Conservation (phyloP, 2,329 filamentous ascomycete species). For the Microdochium nivale region DNA sequence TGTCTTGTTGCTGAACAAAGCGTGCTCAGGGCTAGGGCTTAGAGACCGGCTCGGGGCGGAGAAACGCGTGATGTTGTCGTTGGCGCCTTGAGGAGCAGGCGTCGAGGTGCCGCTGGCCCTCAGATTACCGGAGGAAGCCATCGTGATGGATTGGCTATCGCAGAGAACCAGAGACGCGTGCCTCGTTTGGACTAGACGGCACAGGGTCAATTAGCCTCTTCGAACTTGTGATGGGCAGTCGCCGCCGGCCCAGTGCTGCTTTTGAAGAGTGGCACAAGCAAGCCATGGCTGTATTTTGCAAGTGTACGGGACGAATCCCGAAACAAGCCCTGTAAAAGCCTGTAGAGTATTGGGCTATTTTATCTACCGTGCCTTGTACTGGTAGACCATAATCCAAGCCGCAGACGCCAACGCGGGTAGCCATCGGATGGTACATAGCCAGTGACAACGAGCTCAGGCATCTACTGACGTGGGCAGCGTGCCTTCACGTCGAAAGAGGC, state of each 20-base stretch:
- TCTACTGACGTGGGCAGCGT: background rate
- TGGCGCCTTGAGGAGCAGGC: conserved; percentile 59
- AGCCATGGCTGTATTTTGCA: too few species aligned
- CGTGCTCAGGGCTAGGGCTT: conserved; percentile 80
- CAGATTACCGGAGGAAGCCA: conserved; percentile 43
- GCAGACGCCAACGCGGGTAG: background rate
- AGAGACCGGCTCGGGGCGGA: conserved; percentile 83
- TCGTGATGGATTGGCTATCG: conserved; percentile 25
- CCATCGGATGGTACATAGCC: background rate
- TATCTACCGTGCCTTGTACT: background rate
- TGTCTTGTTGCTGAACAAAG: conserved; percentile 98
- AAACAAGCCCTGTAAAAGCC: too few species aligned
- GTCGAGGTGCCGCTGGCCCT: conserved; percentile 36
- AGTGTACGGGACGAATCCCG: too few species aligned
- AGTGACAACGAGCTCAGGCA: background rate
- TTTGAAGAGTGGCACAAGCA: too few species aligned
- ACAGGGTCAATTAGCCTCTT: background rate
- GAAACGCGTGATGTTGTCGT: conserved; percentile 99
- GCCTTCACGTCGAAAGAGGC: too few species aligned
- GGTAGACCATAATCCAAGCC: background rate
- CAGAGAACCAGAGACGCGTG: background rate
- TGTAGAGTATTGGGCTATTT: too few species aligned
- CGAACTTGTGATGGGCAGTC: background rate
- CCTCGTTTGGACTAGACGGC: background rate
- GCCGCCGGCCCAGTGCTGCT: background rate